Conservation (phyloP, 176 grass and related monocot species). For the Secale cereale region DNA sequence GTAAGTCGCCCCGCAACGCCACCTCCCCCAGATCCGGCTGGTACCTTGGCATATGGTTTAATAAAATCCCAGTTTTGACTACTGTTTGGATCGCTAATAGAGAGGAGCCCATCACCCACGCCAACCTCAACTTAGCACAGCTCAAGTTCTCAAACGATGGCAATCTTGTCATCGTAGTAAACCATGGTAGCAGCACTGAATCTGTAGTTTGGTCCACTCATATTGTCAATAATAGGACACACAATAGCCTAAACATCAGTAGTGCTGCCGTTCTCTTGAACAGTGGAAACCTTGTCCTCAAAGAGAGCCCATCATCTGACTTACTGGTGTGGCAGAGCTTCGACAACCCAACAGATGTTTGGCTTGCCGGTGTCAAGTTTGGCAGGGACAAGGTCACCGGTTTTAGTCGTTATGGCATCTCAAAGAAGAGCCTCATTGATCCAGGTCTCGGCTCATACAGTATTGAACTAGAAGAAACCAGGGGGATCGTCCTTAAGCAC, state of each 20-base stretch:
- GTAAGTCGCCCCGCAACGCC: not conserved
- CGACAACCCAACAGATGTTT: not conserved
- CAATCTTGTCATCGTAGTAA: not conserved
- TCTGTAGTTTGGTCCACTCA: conserved; percentile 39
- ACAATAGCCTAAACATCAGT: not conserved
- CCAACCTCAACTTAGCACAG: not conserved
- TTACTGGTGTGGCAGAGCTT: not conserved
- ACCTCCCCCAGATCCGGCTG: not conserved
- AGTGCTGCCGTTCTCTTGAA: not conserved
- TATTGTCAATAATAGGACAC: not conserved
- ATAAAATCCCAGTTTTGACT: not conserved
- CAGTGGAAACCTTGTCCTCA: not conserved
- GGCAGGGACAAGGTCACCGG: conserved; percentile 44
- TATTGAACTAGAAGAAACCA: not conserved
- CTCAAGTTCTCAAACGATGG: conserved; percentile 11
- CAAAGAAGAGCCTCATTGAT: conserved; percentile 15
- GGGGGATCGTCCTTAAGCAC: not conserved
- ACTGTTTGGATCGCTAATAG: not conserved
- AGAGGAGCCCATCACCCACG: not conserved
- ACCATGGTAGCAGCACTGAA: not conserved
- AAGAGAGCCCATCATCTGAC: no score
- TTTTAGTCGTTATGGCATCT: not conserved
- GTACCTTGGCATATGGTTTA: conserved; percentile 3
- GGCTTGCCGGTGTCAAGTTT: conserved; percentile 38
- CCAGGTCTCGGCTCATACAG: conserved; percentile 37